Conservation (phyloP, 1,284 basidiomycete species). For the Trametes polyzona region DNA sequence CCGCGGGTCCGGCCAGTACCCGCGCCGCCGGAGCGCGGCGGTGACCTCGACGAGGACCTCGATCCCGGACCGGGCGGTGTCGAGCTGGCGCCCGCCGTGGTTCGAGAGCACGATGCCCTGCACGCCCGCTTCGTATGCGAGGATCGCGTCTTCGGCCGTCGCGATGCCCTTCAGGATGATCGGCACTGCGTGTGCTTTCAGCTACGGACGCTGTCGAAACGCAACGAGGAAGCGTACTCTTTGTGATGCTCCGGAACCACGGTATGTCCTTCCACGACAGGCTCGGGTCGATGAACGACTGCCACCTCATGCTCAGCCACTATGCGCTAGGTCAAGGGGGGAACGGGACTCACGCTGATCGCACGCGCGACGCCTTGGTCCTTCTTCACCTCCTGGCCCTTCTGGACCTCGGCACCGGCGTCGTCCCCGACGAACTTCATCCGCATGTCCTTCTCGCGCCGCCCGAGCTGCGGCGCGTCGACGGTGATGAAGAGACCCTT, state of each 20-base stretch:
- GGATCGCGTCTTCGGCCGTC: constrained; percentile 74
- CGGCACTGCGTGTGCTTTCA: constrained; percentile 68
- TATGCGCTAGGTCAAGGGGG: neutral
- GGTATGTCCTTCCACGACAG: constrained; percentile 87
- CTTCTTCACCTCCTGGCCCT: constrained; percentile 54
- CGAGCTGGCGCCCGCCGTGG: constrained; percentile 89
- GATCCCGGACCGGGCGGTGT: constrained; percentile 87
- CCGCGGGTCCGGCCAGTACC: constrained; percentile 63
- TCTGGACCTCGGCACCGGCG: constrained; percentile 38
- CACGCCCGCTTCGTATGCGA: constrained; percentile 82
- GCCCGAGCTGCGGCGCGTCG: constrained; percentile 90
- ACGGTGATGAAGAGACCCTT: constrained; percentile 93
- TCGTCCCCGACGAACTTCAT: constrained; percentile 76
- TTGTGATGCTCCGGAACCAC: constrained; percentile 90
- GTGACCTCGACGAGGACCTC: constrained; percentile 91
- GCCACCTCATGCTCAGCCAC: neutral
- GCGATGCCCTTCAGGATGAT: constrained; percentile 91
- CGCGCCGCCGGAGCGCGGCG: constrained; percentile 68
- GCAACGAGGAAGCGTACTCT: constrained; percentile 51
- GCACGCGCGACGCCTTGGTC: constrained; percentile 38
- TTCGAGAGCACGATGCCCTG: constrained; percentile 89
- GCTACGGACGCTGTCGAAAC: neutral
- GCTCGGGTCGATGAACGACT: constrained; percentile 94
- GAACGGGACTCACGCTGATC: constrained; percentile 31
- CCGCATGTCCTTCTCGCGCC: constrained; percentile 93